Base-by-base conservation (phyloP, 495 filamentous ascomycete genomes). In the Aspergillus sclerotiicarbonarius region DNA sequence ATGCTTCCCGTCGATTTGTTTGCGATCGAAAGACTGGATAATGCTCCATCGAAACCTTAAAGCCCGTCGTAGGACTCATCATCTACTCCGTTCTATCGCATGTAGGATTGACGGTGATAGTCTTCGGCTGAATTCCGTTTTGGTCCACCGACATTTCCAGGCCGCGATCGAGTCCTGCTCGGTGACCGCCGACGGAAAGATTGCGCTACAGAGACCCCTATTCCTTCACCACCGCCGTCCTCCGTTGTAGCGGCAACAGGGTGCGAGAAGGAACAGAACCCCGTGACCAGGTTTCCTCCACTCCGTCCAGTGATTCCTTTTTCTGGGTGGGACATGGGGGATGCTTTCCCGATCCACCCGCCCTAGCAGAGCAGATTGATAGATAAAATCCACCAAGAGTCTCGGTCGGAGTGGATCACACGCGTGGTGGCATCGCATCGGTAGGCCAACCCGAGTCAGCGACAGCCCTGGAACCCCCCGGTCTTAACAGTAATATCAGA, bases 331-430 rank as follows among this genome's bases (percentile, higher is more conserved):
- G 58, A 50, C 39, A 60, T 56, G 44, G 35, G 35, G 46, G 51
- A 48, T 18, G 50, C 8, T 47, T 25, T 60, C 32, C 53, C 47
- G 56, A 62, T 56, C 56, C 45, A 58, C 56, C 25, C 39, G 25
- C 37, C 51, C 50, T 58, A 51, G 48, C 54, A 58, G 60, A 51
- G 48, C 54, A 58, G 60, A 55, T 55, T 53, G 60, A 62, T 62
- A 56, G 51, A 58, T 59, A 59, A 56, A 58, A 47, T 39, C 39
- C 37, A 55, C 25, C 16, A 39, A 47, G 32, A 56, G 32, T 49
- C 45, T 37, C 30, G 57, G 45, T 44, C 33, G 32, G 20, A 44
- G 55, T 56, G 54, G 47, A 61, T 53, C 46, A 52, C 18, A 15
- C 47, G 43, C 33, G 50, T 49, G 45, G 54, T 41, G 35, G 30